A percentile compares a stretch with the other conserved stretches of the same genome.
Conservation (phyloP, 345 rosid genomes). For the Brassica cretica region DNA sequence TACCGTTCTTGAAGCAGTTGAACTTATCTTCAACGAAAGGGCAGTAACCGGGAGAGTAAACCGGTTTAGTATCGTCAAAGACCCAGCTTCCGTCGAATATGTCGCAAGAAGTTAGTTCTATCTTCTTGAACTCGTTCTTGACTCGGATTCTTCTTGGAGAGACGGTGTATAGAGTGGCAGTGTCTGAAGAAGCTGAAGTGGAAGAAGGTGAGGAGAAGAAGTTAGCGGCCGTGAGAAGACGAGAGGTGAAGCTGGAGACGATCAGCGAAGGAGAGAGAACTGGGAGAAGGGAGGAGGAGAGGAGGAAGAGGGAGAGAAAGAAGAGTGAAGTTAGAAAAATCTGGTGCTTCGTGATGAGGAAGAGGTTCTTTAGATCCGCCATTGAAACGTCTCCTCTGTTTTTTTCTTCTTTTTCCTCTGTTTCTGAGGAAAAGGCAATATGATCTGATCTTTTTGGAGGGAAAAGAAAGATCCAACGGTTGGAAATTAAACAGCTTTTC, state of each 20-base stretch:
- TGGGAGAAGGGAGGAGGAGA: conserved; percentile 47
- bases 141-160: conserved; percentile 49
- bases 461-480: conserved; percentile 29
- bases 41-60: conserved; percentile 62
- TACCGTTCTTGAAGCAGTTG: conserved; percentile 62
- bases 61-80: conserved; percentile 46
- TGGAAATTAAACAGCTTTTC: background rate
- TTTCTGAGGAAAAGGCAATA: background rate
- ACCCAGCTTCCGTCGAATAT: conserved; percentile 69
- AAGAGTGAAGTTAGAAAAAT: conserved; percentile 41
- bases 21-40: conserved; percentile 57
- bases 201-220: conserved; percentile 39
- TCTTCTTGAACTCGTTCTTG: conserved; percentile 30
- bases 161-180: conserved; percentile 44
- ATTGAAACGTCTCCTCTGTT: conserved; percentile 24
- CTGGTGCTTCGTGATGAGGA: conserved; percentile 32
- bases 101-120: conserved; percentile 54
- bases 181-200: conserved; percentile 39
- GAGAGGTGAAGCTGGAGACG: conserved; percentile 52
- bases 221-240: conserved; percentile 50
- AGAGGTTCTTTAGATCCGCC: conserved; percentile 36
- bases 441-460: conserved; percentile 14
- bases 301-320: conserved; percentile 50
- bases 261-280: conserved; percentile 42
- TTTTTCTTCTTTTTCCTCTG: conserved; percentile 11